Evolutionary conservation across 129 eudicot species (phyloP).

Genomic region (Smallanthus sonchifolius): DNA sequence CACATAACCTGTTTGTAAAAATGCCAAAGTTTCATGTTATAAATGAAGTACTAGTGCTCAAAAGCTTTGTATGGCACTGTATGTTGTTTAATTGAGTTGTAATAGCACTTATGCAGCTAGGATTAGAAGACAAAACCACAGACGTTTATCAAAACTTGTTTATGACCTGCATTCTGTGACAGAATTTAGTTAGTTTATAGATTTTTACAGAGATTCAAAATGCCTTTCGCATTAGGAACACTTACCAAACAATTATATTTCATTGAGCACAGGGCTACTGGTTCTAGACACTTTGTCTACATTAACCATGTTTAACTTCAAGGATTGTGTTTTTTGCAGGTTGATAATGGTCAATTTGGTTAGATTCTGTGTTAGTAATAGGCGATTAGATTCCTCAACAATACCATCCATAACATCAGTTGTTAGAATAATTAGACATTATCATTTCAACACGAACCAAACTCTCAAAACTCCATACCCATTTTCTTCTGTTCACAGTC

Average conservation of each 20-base stretch:
- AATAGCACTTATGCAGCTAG: not conserved
- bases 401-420: conserved; percentile 9
- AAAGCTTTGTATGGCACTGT: not conserved
- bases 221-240: not conserved
- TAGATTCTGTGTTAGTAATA: not conserved
- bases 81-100: not conserved
- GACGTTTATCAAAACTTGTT: not conserved
- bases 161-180: not conserved
- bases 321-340: conserved; percentile 17
- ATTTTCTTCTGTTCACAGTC: conserved; percentile 17
- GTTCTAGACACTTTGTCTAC: not conserved
- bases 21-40: not conserved
- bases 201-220: too few relatives aligned
- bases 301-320: not conserved
- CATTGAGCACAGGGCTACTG: not conserved
- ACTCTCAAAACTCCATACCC: conserved; percentile 16
- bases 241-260: not conserved
- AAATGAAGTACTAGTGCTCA: not conserved
- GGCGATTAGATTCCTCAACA: conserved; percentile 8
- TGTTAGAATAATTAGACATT: conserved; percentile 3
- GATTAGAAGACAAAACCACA: not conserved
- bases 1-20: conserved; percentile 14
- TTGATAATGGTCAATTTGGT: conserved; percentile 22
- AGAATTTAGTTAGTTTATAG: not conserved
- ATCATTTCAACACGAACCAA: conserved; percentile 23